Base-by-base conservation (phyloP, 2,329 filamentous ascomycete genomes). In the Apiospora aurea region DNA sequence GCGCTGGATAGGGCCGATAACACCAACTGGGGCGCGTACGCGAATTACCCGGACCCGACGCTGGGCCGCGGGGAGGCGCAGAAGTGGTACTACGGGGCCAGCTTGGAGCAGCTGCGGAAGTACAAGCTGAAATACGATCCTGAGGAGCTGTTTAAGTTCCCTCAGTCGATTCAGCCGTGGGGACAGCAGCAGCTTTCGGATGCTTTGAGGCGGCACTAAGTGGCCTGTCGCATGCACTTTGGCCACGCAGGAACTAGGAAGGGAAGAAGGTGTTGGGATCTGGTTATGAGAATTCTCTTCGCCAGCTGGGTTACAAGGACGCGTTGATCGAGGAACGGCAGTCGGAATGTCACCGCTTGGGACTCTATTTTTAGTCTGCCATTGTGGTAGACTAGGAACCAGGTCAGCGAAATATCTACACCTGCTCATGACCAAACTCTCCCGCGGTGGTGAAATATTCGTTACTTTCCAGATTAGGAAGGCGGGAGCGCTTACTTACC, bases 31-130 rank as follows among this genome's bases (percentile, higher is more conserved):
- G 79, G 79, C 70, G 79, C 80, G 76, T 89, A 89, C 74, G 80
- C 85, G 74, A 89, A 89, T 80, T 89, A 89, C 70, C 83, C 86
- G 4, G 87, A 89, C 75, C 83, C 86, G 0, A 82, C 79, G 61
- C 80, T 88, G 72, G 81, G 82, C 76, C 80, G 83, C n/a, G 80
- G 80, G 1, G 81, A 81, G n/a, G 87, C 87, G 2, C 84, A 87
- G 74, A 77, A 84, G 72, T 77, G 86, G 74, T 88, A 89, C 78
- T 89, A 85, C 74, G 81, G 85, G 7, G 77, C 77, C 67, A 85
- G 79, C 69, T 75, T 85, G 38, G 76, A 78, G 1, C 79, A 74
- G 51, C 75, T 86, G 70, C 78, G 80, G 75, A 68, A 77, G 67
- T 77, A 85, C 67, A 86, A 86, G 80, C 77, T 78, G 0, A 72